Percentiles rank a stretch among this genome's conserved stretches.
phyloP scores from a whole-genome alignment of 441 rosid species.

The Euphorbia schlechtendalii region DNA sequence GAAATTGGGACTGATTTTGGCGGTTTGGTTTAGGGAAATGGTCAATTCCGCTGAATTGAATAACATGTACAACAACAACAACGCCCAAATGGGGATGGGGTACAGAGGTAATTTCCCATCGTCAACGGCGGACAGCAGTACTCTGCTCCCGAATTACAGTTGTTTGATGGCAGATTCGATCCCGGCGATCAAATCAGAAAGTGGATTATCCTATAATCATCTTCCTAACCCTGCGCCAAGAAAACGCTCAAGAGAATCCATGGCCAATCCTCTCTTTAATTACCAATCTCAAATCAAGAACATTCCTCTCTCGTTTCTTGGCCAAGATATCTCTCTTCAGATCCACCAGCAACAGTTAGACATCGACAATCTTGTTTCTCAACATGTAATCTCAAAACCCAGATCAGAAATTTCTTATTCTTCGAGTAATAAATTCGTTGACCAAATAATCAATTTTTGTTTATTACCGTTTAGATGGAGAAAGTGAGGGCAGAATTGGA shows the following conservation, averaged over 20 bases:
- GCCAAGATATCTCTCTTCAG: slow-evolving; percentile 57
- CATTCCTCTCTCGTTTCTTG: slow-evolving; percentile 48
- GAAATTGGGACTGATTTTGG: too few relatives aligned
- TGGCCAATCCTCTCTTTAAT: slow-evolving; percentile 22
- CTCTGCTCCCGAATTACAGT: slow-evolving; percentile 42
- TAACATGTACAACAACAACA: slow-evolving; percentile 19
- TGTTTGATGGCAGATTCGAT: slow-evolving; percentile 33
- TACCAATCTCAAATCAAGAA: slow-evolving; percentile 21
- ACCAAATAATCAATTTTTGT: too few relatives aligned
- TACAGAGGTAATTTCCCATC: slow-evolving; percentile 20
- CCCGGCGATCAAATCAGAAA: slow-evolving; percentile 46
- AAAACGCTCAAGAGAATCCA: slow-evolving; percentile 58
- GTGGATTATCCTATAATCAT: slow-evolving; percentile 47
- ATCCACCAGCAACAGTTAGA: slow-evolving; percentile 63
- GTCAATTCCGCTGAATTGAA: slow-evolving; percentile 33
- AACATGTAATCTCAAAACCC: slow-evolving; percentile 41
- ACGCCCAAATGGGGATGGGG: slow-evolving; percentile 18
- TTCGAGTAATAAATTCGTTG: too few relatives aligned
- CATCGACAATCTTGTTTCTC: slow-evolving; percentile 47
- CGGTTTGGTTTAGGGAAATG: slow-evolving; percentile 33
- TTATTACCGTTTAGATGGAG: too few relatives aligned
- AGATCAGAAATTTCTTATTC: too few relatives aligned
- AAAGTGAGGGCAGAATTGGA: slow-evolving; percentile 65
- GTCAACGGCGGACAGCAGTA: slow-evolving; percentile 34
- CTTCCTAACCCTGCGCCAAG: slow-evolving; percentile 27